Conservation (phyloP, 805 yeast species). For the Jamesozyma spencerorum region DNA sequence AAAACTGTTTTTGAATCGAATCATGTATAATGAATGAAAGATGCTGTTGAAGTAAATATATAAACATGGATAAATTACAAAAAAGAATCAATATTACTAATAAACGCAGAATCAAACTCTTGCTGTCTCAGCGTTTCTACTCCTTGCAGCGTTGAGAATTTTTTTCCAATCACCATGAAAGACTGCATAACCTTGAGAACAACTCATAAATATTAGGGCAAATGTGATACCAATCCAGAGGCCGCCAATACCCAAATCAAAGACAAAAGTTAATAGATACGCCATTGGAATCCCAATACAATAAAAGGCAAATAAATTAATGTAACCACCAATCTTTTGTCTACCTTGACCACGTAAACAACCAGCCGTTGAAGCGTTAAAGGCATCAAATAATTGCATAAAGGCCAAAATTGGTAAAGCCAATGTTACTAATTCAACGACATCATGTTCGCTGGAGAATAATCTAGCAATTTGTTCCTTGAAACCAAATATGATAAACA, state of each 20-base stretch:
- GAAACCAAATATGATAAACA: slow-evolving; percentile 36
- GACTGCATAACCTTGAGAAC: slow-evolving; percentile 29
- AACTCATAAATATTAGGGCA: slow-evolving; percentile 28
- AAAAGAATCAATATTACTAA: neutral
- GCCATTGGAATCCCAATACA: slow-evolving; percentile 56
- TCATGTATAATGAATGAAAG: no score
- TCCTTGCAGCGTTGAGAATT: slow-evolving; percentile 23
- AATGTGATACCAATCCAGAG: slow-evolving; percentile 48
- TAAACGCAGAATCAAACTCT: slow-evolving; percentile 2
- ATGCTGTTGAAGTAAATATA: slow-evolving; percentile 14
- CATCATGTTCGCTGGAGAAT: slow-evolving; percentile 54
- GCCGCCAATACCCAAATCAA: slow-evolving; percentile 45
- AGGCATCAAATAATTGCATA: slow-evolving; percentile 62
- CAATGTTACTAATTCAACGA: slow-evolving; percentile 39
- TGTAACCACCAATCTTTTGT: slow-evolving; percentile 32
- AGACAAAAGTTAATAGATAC: slow-evolving; percentile 42
- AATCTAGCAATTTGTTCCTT: slow-evolving; percentile 37
- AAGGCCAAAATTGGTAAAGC: slow-evolving; percentile 56
- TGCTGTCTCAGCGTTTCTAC: slow-evolving; percentile 21
- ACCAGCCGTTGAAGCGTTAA: slow-evolving; percentile 67
- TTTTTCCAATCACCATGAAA: slow-evolving; percentile 28
- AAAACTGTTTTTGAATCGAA: no score
- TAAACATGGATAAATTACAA: neutral
- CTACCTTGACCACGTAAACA: slow-evolving; percentile 70
- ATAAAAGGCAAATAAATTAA: slow-evolving; percentile 31